These are phyloP conservation scores for Stemphylium vesicarium DNA, from an alignment of 2,329 filamentous ascomycete genomes.

Conservation along the genomic window DNA sequence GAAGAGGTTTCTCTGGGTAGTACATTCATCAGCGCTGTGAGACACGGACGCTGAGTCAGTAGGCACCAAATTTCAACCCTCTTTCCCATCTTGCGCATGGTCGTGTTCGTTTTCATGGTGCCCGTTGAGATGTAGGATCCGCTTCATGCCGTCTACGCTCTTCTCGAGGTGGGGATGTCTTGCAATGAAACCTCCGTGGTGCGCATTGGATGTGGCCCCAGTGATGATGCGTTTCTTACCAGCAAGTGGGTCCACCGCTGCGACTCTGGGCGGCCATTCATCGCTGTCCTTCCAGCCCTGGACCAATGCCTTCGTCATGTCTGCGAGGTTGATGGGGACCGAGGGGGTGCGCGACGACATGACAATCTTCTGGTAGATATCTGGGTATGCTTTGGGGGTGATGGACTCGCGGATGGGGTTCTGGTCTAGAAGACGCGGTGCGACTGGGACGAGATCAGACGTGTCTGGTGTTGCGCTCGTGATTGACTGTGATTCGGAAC, in stretches of 20 bases:
- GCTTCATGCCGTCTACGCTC: constrained; percentile 54
- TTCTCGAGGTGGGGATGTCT: constrained; percentile 52
- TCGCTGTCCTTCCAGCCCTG: constrained; percentile 91
- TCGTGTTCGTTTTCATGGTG: constrained; percentile 15
- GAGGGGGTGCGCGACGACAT: constrained; percentile 79
- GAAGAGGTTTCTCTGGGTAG: background rate
- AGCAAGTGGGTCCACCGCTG: constrained; percentile 55
- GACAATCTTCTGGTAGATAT: constrained; percentile 90
- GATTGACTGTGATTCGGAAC: constrained; percentile 12
- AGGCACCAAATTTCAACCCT: constrained; percentile 9
- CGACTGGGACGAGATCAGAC: constrained; percentile 68
- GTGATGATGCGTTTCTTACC: constrained; percentile 43
- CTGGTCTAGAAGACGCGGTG: constrained; percentile 71
- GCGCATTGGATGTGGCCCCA: constrained; percentile 18
- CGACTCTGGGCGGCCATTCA: constrained; percentile 81
- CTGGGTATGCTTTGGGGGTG: constrained; percentile 73
- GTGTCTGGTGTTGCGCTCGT: constrained; percentile 15
- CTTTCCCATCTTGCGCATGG: constrained; percentile 13
- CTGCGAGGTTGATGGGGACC: constrained; percentile 84
- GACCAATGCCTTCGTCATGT: constrained; percentile 81
- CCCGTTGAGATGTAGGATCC: constrained; percentile 50
- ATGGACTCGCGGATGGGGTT: constrained; percentile 83
- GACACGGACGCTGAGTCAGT: background rate
- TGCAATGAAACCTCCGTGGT: constrained; percentile 40
- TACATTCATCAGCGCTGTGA: constrained; percentile 1